Evolutionary conservation across 2,329 filamentous ascomycete genomes (phyloP).

Genomic region (Penicillium glabrum): DNA sequence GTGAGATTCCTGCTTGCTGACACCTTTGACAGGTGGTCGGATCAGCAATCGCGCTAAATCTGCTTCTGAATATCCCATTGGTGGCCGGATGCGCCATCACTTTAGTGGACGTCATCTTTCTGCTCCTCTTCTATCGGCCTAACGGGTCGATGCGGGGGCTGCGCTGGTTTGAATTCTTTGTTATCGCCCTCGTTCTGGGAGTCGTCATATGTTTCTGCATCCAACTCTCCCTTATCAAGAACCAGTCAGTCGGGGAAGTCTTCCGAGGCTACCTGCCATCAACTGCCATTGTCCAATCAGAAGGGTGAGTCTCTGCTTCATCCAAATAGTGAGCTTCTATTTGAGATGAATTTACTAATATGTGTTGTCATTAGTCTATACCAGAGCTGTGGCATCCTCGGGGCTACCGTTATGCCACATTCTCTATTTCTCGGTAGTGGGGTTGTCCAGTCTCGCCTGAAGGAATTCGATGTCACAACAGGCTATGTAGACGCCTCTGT

Average conservation of each 20-base stretch:
- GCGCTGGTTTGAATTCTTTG: constrained; percentile 55
- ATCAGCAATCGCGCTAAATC: constrained; percentile 57
- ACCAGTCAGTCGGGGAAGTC: constrained; percentile 52
- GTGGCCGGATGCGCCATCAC: constrained; percentile 58
- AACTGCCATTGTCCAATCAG: constrained; percentile 50
- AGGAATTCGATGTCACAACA: constrained; percentile 46
- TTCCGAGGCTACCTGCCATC: constrained; percentile 58
- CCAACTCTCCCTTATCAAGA: constrained; percentile 54
- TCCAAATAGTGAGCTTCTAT: background rate
- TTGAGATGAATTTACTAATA: background rate
- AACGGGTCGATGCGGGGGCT: constrained; percentile 53
- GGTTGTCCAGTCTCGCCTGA: constrained; percentile 55
- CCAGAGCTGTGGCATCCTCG: constrained; percentile 54
- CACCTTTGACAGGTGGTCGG: constrained; percentile 50
- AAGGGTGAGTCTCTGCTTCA: constrained; percentile 41
- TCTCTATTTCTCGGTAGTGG: constrained; percentile 58
- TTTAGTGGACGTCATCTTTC: constrained; percentile 56
- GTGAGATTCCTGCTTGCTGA: background rate
- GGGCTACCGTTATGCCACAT: constrained; percentile 60
- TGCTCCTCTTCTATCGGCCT: constrained; percentile 57
- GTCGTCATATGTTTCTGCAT: constrained; percentile 60
- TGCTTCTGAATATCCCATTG: constrained; percentile 54
- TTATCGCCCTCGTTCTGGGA: constrained; percentile 54
- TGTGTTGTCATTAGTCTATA: constrained; percentile 43
- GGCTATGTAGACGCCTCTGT: constrained; percentile 36